Evolutionary conservation across 2,329 filamentous ascomycete species (phyloP), one percentile per base, ranked within the genome.

Genomic region (Diplodia mutila): DNA sequence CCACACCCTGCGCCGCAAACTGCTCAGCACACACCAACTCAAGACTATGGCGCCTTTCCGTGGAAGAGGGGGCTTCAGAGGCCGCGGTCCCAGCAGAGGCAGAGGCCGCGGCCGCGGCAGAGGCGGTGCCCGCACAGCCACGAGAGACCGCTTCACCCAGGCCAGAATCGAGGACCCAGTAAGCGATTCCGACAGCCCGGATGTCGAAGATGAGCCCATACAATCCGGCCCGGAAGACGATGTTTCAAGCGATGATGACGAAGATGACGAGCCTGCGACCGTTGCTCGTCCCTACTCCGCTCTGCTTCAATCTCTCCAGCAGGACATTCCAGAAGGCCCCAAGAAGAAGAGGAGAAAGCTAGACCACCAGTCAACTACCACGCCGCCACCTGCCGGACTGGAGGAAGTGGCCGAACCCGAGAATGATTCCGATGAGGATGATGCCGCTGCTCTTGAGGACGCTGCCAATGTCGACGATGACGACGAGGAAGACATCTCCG

Each of bases 281-380:
- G 39, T 51, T 7, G 71, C 75, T 4, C 78, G 77, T 67, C 83
- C 86, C 11, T 90, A 89, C 73, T 85, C 83, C 66, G 78, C 83
- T 57, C 79, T 90, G 18, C 78, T 90, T 18, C 83, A 87, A 69
- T 81, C 87, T 2, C 81, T 89, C 25, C 81, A 83, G 67, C 73
- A 82, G 64, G 72, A 75, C 18, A 76, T 79, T 14, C 71, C 77
- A 3, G 78, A 78, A 23, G 81, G 81, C 39, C 84, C 83, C 7
- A 80, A 79, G 59, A 80, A 79, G 23, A 89, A 84, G 74, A 84
- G 82, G 72, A 80, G 85, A 72, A 89, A 86, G 76, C 72, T 87
- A 16, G 78, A 80, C 8, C 73, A 73, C 66, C 66, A 68, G 6
- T 53, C 67, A 21, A 66, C 69, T 27, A 52, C 54, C 21, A 32